These are phyloP conservation scores for Xylaria nigripes DNA, from an alignment of 495 filamentous ascomycete species.

Conservation along the genomic window DNA sequence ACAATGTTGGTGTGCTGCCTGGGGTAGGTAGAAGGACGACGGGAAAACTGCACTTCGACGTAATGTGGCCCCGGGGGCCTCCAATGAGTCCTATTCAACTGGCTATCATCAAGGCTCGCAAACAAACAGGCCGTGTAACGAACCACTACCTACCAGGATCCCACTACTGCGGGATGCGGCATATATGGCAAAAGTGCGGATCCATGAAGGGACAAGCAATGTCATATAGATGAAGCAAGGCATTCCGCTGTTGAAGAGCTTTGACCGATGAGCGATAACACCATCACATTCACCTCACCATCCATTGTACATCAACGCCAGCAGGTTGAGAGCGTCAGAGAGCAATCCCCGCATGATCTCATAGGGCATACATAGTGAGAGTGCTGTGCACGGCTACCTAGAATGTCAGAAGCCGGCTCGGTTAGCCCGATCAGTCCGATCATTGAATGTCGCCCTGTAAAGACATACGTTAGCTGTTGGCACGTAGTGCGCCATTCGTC, in stretches of 20 bases:
- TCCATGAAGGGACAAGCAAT: background rate
- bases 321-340: background rate
- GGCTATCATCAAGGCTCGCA: background rate
- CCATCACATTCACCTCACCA: background rate
- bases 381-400: too few relatives aligned
- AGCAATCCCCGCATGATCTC: conserved; percentile 10
- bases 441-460: background rate
- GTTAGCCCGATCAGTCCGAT: background rate
- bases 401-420: too few relatives aligned
- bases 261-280: background rate
- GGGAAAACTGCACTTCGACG: conserved; percentile 23
- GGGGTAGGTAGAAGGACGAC: background rate
- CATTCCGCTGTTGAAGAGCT: background rate
- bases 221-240: background rate
- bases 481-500: background rate
- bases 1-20: background rate
- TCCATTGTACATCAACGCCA: conserved; percentile 7
- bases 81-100: background rate
- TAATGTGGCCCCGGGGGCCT: conserved; percentile 11
- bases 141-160: background rate
- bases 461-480: background rate
- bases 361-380: conserved; percentile 1
- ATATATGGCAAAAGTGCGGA: background rate
- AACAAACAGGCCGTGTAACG: conserved; percentile 10
- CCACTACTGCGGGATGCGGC: background rate